These are phyloP conservation scores for Breviolum minutum DNA, from an alignment of 73 alveolate genomes.

Conservation along the genomic window DNA sequence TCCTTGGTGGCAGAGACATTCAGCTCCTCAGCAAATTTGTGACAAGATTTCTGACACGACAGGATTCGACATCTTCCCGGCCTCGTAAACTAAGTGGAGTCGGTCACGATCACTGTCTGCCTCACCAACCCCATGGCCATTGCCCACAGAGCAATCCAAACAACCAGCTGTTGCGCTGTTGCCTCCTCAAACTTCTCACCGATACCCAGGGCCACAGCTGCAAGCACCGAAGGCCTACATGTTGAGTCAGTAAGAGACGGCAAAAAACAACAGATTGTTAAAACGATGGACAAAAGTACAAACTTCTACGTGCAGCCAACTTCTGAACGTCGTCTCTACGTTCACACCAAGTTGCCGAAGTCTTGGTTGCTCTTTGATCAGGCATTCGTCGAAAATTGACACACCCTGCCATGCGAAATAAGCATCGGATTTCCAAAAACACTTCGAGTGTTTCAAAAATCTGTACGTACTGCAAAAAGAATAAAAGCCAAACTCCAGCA, in stretches of 20 bases:
- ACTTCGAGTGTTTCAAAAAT: not conserved
- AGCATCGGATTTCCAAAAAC: not conserved
- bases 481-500: too few relatives aligned
- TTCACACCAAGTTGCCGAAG: not conserved
- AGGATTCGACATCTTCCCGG: not conserved
- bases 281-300: not conserved
- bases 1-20: not conserved
- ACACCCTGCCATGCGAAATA: not conserved
- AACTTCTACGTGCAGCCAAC: not conserved
- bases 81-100: not conserved
- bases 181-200: constrained; percentile 44
- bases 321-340: not conserved
- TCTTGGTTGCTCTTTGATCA: constrained; percentile 1
- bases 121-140: not conserved
- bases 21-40: not conserved
- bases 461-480: too few relatives aligned
- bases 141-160: too few relatives aligned
- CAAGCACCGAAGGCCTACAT: constrained; percentile 3
- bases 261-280: not conserved
- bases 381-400: constrained; percentile 26
- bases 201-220: constrained; percentile 29
- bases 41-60: not conserved
- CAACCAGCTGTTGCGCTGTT: not conserved
- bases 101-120: not conserved
- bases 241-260: not conserved